Evolutionary conservation across 345 rosid species (phyloP).

Genomic region (Salix viminalis): DNA sequence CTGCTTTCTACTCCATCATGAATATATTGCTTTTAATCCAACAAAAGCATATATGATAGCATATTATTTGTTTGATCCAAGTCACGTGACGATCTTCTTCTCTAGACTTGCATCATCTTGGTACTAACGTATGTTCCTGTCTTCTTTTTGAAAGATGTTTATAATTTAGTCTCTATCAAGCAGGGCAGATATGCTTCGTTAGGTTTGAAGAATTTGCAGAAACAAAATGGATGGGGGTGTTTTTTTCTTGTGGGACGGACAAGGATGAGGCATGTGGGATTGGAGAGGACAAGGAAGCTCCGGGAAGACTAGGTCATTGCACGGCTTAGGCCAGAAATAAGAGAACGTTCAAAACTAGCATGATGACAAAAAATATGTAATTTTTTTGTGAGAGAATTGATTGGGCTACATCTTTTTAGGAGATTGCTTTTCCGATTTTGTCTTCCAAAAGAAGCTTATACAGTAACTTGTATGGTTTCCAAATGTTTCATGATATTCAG

Average conservation of each 20-base stretch:
- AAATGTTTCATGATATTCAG: too few relatives aligned
- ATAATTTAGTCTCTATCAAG: background rate
- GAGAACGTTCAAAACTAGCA: too few relatives aligned
- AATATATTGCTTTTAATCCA: too few relatives aligned
- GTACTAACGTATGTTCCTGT: background rate
- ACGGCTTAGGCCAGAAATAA: constrained; percentile 6
- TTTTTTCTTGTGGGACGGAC: too few relatives aligned
- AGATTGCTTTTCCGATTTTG: too few relatives aligned
- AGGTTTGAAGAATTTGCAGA: background rate
- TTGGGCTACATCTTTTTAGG: fast-evolving
- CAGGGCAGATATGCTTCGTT: background rate
- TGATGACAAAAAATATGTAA: too few relatives aligned
- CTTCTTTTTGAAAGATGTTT: background rate
- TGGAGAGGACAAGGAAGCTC: constrained; percentile 15
- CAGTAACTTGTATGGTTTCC: too few relatives aligned
- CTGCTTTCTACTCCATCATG: too few relatives aligned
- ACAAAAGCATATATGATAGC: too few relatives aligned
- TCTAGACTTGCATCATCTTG: too few relatives aligned
- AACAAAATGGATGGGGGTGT: background rate
- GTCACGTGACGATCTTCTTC: background rate
- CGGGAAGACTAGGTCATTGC: constrained; percentile 35
- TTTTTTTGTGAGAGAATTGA: too few relatives aligned
- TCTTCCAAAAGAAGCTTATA: too few relatives aligned
- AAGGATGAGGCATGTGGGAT: background rate
- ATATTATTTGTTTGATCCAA: background rate